Conservation (phyloP, 805 yeast species). For the Saccharomycopsis guyanensis region DNA sequence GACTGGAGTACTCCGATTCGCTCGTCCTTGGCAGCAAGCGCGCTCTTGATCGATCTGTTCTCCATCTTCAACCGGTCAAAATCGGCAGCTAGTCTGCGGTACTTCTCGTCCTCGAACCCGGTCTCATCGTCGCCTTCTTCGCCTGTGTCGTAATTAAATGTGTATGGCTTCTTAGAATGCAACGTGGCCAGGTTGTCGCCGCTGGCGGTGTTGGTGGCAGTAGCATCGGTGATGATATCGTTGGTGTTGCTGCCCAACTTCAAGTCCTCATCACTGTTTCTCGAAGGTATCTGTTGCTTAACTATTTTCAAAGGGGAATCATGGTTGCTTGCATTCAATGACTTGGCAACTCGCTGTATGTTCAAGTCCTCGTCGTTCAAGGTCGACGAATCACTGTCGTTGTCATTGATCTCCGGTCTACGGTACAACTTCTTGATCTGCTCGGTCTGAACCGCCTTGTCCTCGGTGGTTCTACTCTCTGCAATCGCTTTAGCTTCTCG, state of each 20-base stretch:
- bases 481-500: neutral
- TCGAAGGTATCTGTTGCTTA: conserved; percentile 1
- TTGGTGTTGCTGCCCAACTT: neutral
- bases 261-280: conserved; percentile 7
- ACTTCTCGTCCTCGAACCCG: neutral
- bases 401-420: conserved; percentile 11
- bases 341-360: neutral
- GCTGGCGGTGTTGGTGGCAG: neutral
- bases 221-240: conserved; percentile 2
- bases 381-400: conserved; percentile 20
- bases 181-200: no score
- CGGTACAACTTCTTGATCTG: neutral
- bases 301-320: neutral
- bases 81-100: neutral
- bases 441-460: conserved; percentile 18
- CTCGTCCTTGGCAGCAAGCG: neutral
- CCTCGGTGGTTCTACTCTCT: neutral
- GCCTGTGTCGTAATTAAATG: neutral
- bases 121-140: neutral
- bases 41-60: neutral
- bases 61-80: neutral
- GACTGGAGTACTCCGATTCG: neutral
- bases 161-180: no score
- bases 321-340: neutral
- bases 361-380: conserved; percentile 19